A percentile compares a stretch with the other conserved stretches of the same genome.
These are phyloP conservation scores for Metahyphopichia silvanorum DNA, from an alignment of 805 yeast species.

Conservation along the genomic window DNA sequence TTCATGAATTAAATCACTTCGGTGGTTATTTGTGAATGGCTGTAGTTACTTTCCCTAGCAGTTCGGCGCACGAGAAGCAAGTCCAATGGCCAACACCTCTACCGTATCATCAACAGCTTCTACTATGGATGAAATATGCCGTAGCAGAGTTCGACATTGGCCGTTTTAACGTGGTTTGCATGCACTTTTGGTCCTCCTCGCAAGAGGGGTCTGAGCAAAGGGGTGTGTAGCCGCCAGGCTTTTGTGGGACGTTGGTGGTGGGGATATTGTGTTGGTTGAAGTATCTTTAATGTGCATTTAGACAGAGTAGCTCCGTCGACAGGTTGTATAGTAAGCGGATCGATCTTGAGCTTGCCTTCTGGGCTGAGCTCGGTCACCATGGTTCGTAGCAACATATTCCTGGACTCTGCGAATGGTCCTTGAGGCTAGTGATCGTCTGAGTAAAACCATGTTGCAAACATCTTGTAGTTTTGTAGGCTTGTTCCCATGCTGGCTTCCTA, in stretches of 20 bases:
- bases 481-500: too few species aligned
- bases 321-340: slow-evolving; percentile 76
- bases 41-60: slow-evolving; percentile 45
- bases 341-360: slow-evolving; percentile 57
- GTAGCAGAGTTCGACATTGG: neutral
- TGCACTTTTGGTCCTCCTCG: slow-evolving; percentile 37
- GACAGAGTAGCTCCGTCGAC: slow-evolving; percentile 98
- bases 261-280: slow-evolving; percentile 16
- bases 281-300: slow-evolving; percentile 27
- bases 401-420: slow-evolving; percentile 94
- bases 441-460: slow-evolving; percentile 99
- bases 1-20: slow-evolving; percentile 21
- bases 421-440: slow-evolving; percentile 94
- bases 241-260: slow-evolving; percentile 51
- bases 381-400: slow-evolving; percentile 95
- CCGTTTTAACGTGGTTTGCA: slow-evolving; percentile 21
- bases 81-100: slow-evolving; percentile 23
- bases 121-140: neutral
- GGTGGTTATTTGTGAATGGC: slow-evolving; percentile 23
- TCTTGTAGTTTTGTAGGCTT: slow-evolving; percentile 20
- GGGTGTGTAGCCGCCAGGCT: too few species aligned
- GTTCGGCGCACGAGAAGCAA: slow-evolving; percentile 77
- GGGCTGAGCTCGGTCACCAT: slow-evolving; percentile 66
- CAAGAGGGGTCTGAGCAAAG: too few species aligned
- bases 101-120: too few species aligned